Evolutionary conservation across 345 rosid genomes (phyloP).

Genomic region (Lumnitzera littorea): DNA sequence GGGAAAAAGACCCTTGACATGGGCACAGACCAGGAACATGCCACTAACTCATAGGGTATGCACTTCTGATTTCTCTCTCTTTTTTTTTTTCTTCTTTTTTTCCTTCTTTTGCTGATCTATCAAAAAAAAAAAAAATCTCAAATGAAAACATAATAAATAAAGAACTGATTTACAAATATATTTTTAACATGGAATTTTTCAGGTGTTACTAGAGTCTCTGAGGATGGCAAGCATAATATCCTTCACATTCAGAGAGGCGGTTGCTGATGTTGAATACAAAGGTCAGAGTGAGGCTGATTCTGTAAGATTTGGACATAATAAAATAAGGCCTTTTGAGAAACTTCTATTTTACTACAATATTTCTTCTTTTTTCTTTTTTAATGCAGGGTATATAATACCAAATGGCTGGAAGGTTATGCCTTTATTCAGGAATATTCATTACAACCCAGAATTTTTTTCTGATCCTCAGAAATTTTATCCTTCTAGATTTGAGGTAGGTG

Average conservation of each 20-base stretch:
- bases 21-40: slow-evolving; percentile 83
- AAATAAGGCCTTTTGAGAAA: not conserved
- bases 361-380: not conserved
- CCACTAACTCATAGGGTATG: slow-evolving; percentile 58
- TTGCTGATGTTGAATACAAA: slow-evolving; percentile 73
- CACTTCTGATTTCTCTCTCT: not conserved
- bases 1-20: slow-evolving; percentile 49
- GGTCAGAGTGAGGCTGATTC: slow-evolving; percentile 28
- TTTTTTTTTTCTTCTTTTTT: not conserved
- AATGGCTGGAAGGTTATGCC: slow-evolving; percentile 99
- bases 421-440: slow-evolving; percentile 89
- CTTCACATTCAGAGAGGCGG: slow-evolving; percentile 88
- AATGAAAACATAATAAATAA: too few relatives aligned
- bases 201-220: slow-evolving; percentile 63
- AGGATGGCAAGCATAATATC: slow-evolving; percentile 94
- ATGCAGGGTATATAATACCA: slow-evolving; percentile 75
- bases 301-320: not conserved
- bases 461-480: slow-evolving; percentile 76
- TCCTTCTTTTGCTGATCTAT: too few relatives aligned
- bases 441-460: slow-evolving; percentile 62
- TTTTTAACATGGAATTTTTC: slow-evolving; percentile 2
- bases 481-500: slow-evolving; percentile 73
- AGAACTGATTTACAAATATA: not conserved
- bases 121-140: too few relatives aligned
- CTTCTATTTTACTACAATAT: too few relatives aligned